phyloP scores from a whole-genome alignment of 2,329 filamentous ascomycete genomes.

The Colletotrichum caudatum region DNA sequence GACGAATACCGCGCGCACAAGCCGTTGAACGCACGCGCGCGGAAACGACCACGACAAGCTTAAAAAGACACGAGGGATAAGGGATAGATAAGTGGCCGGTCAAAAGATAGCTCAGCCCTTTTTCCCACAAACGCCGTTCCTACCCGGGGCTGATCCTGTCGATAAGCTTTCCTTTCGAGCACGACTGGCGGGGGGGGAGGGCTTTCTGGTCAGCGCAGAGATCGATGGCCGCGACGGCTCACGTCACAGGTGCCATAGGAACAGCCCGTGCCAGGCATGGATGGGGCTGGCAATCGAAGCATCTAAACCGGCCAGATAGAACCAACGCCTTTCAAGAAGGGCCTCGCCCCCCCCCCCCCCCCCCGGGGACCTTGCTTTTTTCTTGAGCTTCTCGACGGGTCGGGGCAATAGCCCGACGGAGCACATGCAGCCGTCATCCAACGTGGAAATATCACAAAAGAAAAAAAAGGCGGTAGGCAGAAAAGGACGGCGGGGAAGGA shows the following conservation, averaged over 20 bases:
- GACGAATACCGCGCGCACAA: slow-evolving; percentile 14
- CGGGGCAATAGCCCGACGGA: slow-evolving; percentile 31
- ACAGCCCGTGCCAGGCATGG: slow-evolving; percentile 33
- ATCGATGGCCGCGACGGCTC: slow-evolving; percentile 41
- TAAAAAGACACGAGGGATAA: slow-evolving; percentile 33
- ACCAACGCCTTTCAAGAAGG: slow-evolving; percentile 14
- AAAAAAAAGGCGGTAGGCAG: background rate
- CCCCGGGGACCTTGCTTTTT: background rate
- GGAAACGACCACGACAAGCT: slow-evolving; percentile 37
- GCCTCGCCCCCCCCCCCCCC: background rate
- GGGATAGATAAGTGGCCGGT: slow-evolving; percentile 13
- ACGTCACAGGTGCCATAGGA: slow-evolving; percentile 36
- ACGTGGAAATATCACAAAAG: background rate
- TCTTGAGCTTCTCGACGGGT: slow-evolving; percentile 15
- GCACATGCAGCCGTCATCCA: slow-evolving; percentile 27
- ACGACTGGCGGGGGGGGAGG: slow-evolving; percentile 26
- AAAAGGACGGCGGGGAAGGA: background rate
- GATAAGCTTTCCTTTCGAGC: slow-evolving; percentile 41
- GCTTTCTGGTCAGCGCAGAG: slow-evolving; percentile 19
- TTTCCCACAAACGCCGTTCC: slow-evolving; percentile 10
- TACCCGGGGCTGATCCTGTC: slow-evolving; percentile 29
- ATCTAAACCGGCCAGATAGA: slow-evolving; percentile 7
- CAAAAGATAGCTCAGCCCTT: slow-evolving; percentile 5
- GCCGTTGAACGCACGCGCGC: slow-evolving; percentile 14
- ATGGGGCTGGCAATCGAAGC: slow-evolving; percentile 28